These are phyloP conservation scores for Solanum pimpinellifolium DNA, from an alignment of 257 asterid genomes.

Conservation along the genomic window DNA sequence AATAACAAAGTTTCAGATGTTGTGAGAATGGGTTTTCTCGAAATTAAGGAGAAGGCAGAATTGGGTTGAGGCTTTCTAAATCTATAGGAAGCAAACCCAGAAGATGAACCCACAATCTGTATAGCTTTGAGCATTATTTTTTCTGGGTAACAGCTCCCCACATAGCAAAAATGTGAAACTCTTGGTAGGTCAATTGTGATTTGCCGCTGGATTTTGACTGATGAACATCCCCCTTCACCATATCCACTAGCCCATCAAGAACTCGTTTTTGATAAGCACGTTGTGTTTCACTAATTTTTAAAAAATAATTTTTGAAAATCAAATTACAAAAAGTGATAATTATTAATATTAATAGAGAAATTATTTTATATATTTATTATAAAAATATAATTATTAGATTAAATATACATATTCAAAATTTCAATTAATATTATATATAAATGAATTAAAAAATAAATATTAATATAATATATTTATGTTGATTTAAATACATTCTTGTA, in stretches of 20 bases:
- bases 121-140: conserved; percentile 69
- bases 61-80: conserved; percentile 40
- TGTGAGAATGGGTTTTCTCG: conserved; percentile 39
- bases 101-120: conserved; percentile 73
- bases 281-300: not conserved
- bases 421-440: no score
- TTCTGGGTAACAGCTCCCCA: not conserved
- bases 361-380: no score
- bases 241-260: not conserved
- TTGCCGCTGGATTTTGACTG: not conserved
- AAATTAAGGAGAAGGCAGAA: conserved; percentile 23
- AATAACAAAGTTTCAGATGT: conserved; percentile 1
- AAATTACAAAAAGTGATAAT: not conserved
- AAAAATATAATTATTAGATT: no score
- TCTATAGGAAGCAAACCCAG: conserved; percentile 40
- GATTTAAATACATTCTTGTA: no score
- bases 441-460: no score
- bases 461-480: no score
- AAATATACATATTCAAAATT: no score
- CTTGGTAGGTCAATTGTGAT: not conserved
- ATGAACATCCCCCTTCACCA: not conserved
- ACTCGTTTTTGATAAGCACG: not conserved
- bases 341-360: no score
- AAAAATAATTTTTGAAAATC: no score
- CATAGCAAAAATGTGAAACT: not conserved